phyloP scores from a whole-genome alignment of 768 basidiomycete species.

The Suillus discolor region DNA sequence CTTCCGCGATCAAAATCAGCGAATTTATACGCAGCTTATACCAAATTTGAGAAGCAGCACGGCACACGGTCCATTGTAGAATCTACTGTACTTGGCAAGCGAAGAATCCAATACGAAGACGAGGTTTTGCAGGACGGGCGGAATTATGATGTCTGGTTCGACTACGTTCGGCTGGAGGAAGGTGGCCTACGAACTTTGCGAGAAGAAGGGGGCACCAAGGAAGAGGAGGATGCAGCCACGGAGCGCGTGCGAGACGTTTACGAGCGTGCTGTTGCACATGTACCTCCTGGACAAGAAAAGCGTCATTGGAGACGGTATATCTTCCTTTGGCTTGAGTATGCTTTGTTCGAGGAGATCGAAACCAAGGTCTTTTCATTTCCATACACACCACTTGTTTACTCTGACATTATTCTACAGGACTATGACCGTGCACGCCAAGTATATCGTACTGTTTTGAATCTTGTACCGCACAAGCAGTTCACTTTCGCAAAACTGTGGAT shows the following conservation, averaged over 20 bases:
- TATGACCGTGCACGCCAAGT: slow-evolving; percentile 85
- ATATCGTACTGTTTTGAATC: slow-evolving; percentile 84
- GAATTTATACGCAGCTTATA: slow-evolving; percentile 87
- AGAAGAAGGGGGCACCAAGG: slow-evolving; percentile 72
- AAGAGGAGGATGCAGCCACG: slow-evolving; percentile 64
- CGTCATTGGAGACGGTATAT: slow-evolving; percentile 90
- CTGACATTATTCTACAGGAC: slow-evolving; percentile 52
- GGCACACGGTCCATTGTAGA: slow-evolving; percentile 88
- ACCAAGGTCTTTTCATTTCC: slow-evolving; percentile 62
- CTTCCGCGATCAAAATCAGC: slow-evolving; percentile 92
- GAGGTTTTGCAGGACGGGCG: slow-evolving; percentile 88
- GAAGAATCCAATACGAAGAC: slow-evolving; percentile 99
- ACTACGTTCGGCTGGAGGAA: slow-evolving; percentile 92
- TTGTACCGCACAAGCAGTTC: slow-evolving; percentile 95
- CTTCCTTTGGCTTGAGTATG: slow-evolving; percentile 94
- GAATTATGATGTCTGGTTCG: slow-evolving; percentile 99
- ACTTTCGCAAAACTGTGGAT: slow-evolving; percentile 98
- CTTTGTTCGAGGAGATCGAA: slow-evolving; percentile 95
- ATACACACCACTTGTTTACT: neutral
- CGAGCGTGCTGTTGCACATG: slow-evolving; percentile 92
- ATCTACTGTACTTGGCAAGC: slow-evolving; percentile 92
- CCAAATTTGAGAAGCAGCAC: slow-evolving; percentile 98
- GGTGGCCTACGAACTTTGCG: slow-evolving; percentile 75
- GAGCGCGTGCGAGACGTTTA: slow-evolving; percentile 89
- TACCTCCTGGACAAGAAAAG: slow-evolving; percentile 94